Evolutionary conservation across 495 filamentous ascomycete genomes (phyloP).

Genomic region (Penicillium silybi): DNA sequence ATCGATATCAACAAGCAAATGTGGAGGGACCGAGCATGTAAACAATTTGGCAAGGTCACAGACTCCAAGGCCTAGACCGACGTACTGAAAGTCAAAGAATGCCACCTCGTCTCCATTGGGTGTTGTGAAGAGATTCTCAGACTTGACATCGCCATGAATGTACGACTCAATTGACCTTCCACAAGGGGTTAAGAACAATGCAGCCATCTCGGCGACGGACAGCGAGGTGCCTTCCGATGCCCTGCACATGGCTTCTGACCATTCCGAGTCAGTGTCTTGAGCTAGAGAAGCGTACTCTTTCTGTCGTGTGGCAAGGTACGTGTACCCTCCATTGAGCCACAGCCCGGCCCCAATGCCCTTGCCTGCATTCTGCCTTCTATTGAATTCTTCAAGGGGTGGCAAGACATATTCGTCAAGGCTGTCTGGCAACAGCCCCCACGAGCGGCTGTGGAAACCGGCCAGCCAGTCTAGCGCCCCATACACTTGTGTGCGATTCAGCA

Average conservation of each 20-base stretch:
- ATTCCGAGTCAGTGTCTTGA: conserved; percentile 28
- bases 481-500: conserved; percentile 23
- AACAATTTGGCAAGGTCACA: conserved; percentile 41
- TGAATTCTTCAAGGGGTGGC: conserved; percentile 30
- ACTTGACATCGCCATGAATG: conserved; percentile 42
- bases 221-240: conserved; percentile 6
- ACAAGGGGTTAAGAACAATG: conserved; percentile 24
- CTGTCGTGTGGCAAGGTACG: conserved; percentile 36
- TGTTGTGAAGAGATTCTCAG: conserved; percentile 41
- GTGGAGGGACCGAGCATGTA: conserved; percentile 36
- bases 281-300: conserved; percentile 30
- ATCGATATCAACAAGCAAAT: conserved; percentile 24
- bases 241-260: conserved; percentile 26
- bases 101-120: conserved; percentile 26
- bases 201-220: conserved; percentile 32
- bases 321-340: conserved; percentile 41
- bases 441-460: conserved; percentile 26
- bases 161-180: conserved; percentile 31
- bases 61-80: conserved; percentile 35
- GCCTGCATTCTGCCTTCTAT: conserved; percentile 1
- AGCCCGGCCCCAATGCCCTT: conserved; percentile 8
- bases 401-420: conserved; percentile 21
- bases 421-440: conserved; percentile 18
- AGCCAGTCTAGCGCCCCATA: conserved; percentile 31
- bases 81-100: conserved; percentile 42